phyloP scores from a whole-genome alignment of 2,329 filamentous ascomycete species.

The Pyrenophora seminiperda region DNA sequence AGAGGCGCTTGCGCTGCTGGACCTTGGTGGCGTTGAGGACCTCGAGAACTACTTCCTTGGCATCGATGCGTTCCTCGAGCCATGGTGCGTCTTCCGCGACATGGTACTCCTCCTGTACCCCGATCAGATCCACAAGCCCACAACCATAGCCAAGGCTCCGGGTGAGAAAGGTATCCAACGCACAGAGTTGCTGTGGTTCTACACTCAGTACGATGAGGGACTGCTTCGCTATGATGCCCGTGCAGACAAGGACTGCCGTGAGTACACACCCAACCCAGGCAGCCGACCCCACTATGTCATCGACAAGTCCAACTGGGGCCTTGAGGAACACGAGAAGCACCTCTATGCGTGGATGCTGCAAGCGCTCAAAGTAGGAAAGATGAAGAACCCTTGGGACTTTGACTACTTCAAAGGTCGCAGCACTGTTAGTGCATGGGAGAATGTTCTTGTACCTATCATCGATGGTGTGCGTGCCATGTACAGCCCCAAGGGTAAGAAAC shows the following conservation, averaged over 20 bases:
- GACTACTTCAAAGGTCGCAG: constrained; percentile 37
- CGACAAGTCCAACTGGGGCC: constrained; percentile 35
- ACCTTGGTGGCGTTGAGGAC: constrained; percentile 23
- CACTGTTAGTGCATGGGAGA: constrained; percentile 35
- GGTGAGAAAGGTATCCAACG: constrained; percentile 21
- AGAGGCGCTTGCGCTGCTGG: constrained; percentile 32
- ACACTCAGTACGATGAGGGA: constrained; percentile 40
- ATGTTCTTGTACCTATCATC: constrained; percentile 41
- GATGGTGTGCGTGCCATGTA: constrained; percentile 38
- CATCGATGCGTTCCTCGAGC: constrained; percentile 36
- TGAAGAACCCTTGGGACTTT: constrained; percentile 32
- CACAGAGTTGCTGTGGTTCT: constrained; percentile 38
- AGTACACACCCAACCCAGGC: constrained; percentile 21
- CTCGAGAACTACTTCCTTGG: constrained; percentile 39
- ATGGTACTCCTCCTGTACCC: constrained; percentile 28
- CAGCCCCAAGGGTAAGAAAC: constrained; percentile 28
- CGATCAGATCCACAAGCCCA: constrained; percentile 15
- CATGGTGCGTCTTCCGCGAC: constrained; percentile 42
- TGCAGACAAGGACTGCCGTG: constrained; percentile 16
- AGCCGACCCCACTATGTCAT: constrained; percentile 21
- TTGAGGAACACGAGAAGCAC: constrained; percentile 39
- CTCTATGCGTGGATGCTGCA: constrained; percentile 44
- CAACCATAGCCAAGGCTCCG: neutral
- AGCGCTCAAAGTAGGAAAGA: constrained; percentile 40
- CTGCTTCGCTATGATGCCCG: constrained; percentile 34